Base-by-base conservation (phyloP, 352 stramenopile genomes). In the Phytophthora cryptogea region DNA sequence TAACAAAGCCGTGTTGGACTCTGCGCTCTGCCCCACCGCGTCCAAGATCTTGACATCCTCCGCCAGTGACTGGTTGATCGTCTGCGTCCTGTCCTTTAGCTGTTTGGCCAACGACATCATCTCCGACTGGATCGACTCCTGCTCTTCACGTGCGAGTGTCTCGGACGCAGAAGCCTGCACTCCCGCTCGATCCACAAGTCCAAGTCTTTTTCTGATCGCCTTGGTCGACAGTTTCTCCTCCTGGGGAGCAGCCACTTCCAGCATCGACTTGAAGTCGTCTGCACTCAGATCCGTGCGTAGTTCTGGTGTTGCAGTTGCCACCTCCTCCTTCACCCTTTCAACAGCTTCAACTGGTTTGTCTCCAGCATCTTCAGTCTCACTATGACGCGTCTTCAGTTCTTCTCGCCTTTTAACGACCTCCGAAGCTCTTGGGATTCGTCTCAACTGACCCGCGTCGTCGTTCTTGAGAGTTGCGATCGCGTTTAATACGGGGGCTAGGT, bases 11-110 rank as follows among this genome's bases (percentile, higher is more conserved):
- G 78, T 69, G 68, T 89, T 92, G 0, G 74, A 82, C 56, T 92
- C 78, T 33, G 83, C 83, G 37, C 77, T 88, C 56, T 89, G 63
- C 3, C 80, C 80, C 5, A 92, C 83, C 9, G 78, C 79, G 47
- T 92, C 80, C 45, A 92, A 59, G 45, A 92, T 89, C 68, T 88
- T 87, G 32, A 78, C 76, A 39, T 92, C 83, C 20, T 89, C 80
- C 8, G 75, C 54, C 8, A 92, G 64, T 17, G 80, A 84, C 59
- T 84, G 67, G 63, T 90, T 92, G 50, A 92, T 88, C 13, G 67
- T 87, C 66, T 90, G 72, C 37, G 83, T 90, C 35, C 74, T 70
- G 39, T 89, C 64, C 67, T 92, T 92, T 13, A 92, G 72, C 54
- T 86, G 75, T 61, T 78, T 77, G 5, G 83, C 83, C 43, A 92